Evolutionary conservation across 768 basidiomycete genomes (phyloP), one percentile per base, ranked within the genome.

Genomic region (Mycena vulgaris): DNA sequence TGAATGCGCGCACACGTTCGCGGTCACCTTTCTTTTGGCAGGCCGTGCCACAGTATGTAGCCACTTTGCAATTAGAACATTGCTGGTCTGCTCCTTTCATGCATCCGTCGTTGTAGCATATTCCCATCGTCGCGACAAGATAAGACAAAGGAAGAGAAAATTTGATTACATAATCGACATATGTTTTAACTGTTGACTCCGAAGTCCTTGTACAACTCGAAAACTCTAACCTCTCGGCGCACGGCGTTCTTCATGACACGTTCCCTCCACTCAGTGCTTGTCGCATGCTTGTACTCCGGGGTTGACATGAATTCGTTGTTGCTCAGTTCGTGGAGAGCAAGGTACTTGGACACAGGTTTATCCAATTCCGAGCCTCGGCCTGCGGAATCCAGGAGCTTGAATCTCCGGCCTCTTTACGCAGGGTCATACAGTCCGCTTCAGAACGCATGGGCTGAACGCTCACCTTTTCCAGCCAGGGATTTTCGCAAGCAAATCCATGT

Each of bases 241-340:
- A 74, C 62, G 6, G 73, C 66, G 3, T 53, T 33, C n/a, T 69
- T 55, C 57, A 79, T 57, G 3, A 81, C 68, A 30, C 78, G 74
- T 9, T 31, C 59, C 16, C 76, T 70, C 78, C 78, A 78, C 19
- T 77, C 77, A 0, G 81, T 81, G 28, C 69, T 52, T 0, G 74
- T 42, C 0, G 79, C 74, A 0, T 75, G 66, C n/a, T 71, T 71
- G 61, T 78, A 78, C 61, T 77, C 80, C 10, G 73, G 64, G 6
- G 73, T 70, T 1, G 74, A 60, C 51, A 56, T 8, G 53, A 76
- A 81, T 7, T 75, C 71, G 23, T 58, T 66, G 55, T 66, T 47
- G 27, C 75, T 71, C 27, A 75, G 77, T 9, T 81, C 80, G 73
- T 84, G 80, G n/a, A 83, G 37, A 2, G 80, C 79, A 23, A 83